Conservation (phyloP, 2,329 filamentous ascomycete genomes). For the Sporothrix schenckii region DNA sequence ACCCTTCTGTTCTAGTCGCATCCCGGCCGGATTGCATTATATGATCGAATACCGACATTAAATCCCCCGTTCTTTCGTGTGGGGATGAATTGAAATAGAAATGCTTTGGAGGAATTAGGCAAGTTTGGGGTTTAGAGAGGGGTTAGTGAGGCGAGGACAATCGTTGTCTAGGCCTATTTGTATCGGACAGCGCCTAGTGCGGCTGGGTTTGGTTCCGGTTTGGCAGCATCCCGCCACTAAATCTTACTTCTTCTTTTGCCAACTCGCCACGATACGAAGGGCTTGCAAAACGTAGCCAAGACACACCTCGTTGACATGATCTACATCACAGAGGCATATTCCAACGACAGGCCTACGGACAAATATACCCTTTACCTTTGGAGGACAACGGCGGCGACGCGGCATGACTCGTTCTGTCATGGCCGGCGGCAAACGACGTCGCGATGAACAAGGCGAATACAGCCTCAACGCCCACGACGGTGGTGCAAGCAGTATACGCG, state of each 20-base stretch:
- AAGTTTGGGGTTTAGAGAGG: not conserved
- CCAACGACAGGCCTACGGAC: not conserved
- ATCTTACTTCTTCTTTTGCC: not conserved
- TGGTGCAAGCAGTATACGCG: not conserved
- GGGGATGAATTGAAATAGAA: not conserved
- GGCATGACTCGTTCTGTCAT: not conserved
- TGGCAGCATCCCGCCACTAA: not conserved
- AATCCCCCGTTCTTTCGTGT: not conserved
- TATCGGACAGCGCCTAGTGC: not conserved
- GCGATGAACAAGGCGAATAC: not conserved
- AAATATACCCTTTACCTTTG: not conserved
- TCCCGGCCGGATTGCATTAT: not conserved
- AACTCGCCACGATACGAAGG: not conserved
- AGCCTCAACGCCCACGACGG: not conserved
- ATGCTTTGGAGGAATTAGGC: not conserved
- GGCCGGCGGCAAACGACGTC: constrained; percentile 12
- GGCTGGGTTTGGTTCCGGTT: not conserved
- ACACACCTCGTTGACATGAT: not conserved
- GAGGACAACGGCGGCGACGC: not conserved
- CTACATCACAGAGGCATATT: too few species aligned
- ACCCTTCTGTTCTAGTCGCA: too few species aligned
- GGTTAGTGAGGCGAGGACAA: not conserved
- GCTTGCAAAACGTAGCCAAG: not conserved
- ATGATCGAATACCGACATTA: too few species aligned
- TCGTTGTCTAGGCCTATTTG: too few species aligned